phyloP scores from a whole-genome alignment of 768 basidiomycete species.

The Hygrocybe punicea region DNA sequence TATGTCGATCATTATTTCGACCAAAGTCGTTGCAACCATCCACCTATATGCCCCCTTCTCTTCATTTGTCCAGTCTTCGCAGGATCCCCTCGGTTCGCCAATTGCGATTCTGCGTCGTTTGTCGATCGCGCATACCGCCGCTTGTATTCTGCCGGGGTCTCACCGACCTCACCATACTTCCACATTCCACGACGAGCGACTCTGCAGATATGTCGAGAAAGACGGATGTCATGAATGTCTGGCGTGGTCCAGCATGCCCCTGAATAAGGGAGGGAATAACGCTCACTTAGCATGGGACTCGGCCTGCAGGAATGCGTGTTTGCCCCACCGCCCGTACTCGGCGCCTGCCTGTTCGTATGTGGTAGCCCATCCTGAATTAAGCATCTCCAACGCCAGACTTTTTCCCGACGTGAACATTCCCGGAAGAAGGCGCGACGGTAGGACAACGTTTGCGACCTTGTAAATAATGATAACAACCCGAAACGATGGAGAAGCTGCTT shows the following conservation, averaged over 20 bases:
- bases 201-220: slow-evolving; percentile 35
- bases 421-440: slow-evolving; percentile 54
- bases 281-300: slow-evolving; percentile 69
- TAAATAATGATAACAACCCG: slow-evolving; percentile 29
- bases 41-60: background rate
- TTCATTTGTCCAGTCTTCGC: background rate
- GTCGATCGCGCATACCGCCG: slow-evolving; percentile 46
- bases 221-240: background rate
- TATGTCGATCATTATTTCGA: background rate
- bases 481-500: background rate
- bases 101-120: background rate
- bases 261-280: background rate
- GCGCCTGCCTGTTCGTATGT: slow-evolving; percentile 76
- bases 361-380: slow-evolving; percentile 70
- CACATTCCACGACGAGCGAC: slow-evolving; percentile 70
- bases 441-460: slow-evolving; percentile 67
- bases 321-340: slow-evolving; percentile 69
- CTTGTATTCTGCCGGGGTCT: slow-evolving; percentile 82
- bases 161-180: slow-evolving; percentile 49
- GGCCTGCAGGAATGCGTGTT: slow-evolving; percentile 57
- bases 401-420: slow-evolving; percentile 45
- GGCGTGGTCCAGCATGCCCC: background rate
- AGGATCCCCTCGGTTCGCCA: background rate
- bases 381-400: slow-evolving; percentile 66
- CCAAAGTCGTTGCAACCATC: background rate